These are phyloP conservation scores for Fusarium continuum DNA, from an alignment of 2,329 filamentous ascomycete species.

Conservation along the genomic window DNA sequence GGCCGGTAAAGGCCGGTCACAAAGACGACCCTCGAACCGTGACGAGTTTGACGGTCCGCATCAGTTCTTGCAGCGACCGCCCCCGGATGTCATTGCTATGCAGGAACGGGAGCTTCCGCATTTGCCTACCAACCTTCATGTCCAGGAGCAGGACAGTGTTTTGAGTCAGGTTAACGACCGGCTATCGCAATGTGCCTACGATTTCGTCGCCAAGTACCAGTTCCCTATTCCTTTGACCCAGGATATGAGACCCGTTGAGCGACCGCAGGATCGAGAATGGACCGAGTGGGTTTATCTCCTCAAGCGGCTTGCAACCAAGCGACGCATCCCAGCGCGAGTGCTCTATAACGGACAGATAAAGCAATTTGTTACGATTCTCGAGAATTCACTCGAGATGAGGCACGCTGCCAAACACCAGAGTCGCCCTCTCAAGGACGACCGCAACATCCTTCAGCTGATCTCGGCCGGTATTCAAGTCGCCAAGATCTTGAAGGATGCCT, in stretches of 20 bases:
- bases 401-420: constrained; percentile 86
- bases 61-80: constrained; percentile 79
- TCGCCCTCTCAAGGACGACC: constrained; percentile 84
- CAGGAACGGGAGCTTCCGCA: constrained; percentile 84
- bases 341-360: constrained; percentile 92
- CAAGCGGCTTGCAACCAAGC: constrained; percentile 85
- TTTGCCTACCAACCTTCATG: constrained; percentile 82
- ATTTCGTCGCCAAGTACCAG: constrained; percentile 91
- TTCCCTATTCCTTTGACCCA: constrained; percentile 86
- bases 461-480: constrained; percentile 88
- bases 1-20: constrained; percentile 60
- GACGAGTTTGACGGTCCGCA: constrained; percentile 92
- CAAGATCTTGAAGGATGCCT: constrained; percentile 85
- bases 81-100: constrained; percentile 74
- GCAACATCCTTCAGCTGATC: constrained; percentile 87
- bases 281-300: constrained; percentile 91
- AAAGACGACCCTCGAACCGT: constrained; percentile 79
- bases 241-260: constrained; percentile 80
- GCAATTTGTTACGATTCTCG: constrained; percentile 86
- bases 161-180: constrained; percentile 84
- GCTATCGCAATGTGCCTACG: constrained; percentile 84
- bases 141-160: constrained; percentile 86
- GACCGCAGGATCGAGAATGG: constrained; percentile 84
- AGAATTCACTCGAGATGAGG: constrained; percentile 89
- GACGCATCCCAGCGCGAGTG: constrained; percentile 83